Base-by-base conservation (phyloP, 116 monocot genomes). In the Posidonia oceanica region DNA sequence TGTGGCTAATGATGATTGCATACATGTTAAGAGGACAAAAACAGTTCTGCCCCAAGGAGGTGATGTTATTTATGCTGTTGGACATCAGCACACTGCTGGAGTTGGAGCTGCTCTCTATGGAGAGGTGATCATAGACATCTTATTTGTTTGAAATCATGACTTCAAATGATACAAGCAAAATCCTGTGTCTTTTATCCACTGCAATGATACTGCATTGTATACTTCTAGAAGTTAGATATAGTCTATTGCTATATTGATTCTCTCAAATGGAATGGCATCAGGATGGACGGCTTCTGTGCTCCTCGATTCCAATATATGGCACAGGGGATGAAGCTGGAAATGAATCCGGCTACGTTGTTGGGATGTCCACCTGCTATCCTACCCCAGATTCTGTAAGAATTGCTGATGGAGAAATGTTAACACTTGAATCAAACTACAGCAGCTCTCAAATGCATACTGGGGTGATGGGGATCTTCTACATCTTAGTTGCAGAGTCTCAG, bases 341-440 rank as follows among this genome's bases (percentile, higher is more conserved):
- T 39, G 92, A 93, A 72, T 74, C 70, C 3, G 83, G 80, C 5
- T 93, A 93, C 76, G 82, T 88, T 51, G 85, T 93, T 0, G 88
- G 92, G 40, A 88, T 93, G 92, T 71, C 92, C 2, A 86, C 86
- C 8, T 93, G 92, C 69, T 88, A 93, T 69, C 92, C 88, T 1
- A 77, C 56, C 15, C 82, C 86, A 3, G 86, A 88, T 36, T 77
- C 86, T 11, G 70, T 78, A 0, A 72, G 59, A 36, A 71, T 93
- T 10, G 54, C 66, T 4, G 77, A 80, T 56, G 92, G 92, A 5
- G 92, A 93, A 77, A 67, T 67, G 54, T 36, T 93, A 5, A 86
- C 88, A 1, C 38, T 93, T 12, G 80, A 78, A 21, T 93, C 88
- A 55, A 88, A 86, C 40, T 88, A 93, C 73, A 86, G 80, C 76